These are phyloP conservation scores for Apiotrichum laibachii DNA, from an alignment of 1,284 basidiomycete species.

Conservation along the genomic window DNA sequence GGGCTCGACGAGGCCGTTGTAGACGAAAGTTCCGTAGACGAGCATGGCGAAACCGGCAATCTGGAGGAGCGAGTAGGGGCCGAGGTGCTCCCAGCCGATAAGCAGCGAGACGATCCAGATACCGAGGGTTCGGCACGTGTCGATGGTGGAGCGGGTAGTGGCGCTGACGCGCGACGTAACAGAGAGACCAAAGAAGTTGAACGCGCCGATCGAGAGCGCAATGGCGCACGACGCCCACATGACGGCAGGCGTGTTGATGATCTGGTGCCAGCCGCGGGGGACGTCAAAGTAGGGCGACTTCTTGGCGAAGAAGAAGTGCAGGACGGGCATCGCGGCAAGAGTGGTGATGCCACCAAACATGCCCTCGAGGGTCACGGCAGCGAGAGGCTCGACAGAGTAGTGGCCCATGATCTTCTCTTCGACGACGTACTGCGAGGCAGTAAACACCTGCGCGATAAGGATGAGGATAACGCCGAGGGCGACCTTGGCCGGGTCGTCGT, in stretches of 20 bases:
- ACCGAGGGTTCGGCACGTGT: constrained; percentile 90
- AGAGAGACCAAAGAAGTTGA: constrained; percentile 92
- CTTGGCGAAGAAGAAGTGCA: constrained; percentile 58
- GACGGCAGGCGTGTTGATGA: constrained; percentile 74
- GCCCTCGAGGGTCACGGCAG: constrained; percentile 93
- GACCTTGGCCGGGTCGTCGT: constrained; percentile 49
- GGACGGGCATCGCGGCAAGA: constrained; percentile 45
- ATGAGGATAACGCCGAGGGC: constrained; percentile 75
- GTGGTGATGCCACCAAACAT: constrained; percentile 77
- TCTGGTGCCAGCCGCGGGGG: constrained; percentile 83
- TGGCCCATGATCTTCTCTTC: constrained; percentile 90
- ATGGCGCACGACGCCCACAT: constrained; percentile 74
- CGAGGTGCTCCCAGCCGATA: constrained; percentile 87
- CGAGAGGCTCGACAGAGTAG: constrained; percentile 84
- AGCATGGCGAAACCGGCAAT: constrained; percentile 83
- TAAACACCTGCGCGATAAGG: constrained; percentile 88
- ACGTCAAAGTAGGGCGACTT: constrained; percentile 87
- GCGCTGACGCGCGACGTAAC: constrained; percentile 88
- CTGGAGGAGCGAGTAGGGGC: constrained; percentile 80
- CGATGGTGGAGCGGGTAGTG: constrained; percentile 83
- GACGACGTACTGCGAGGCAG: constrained; percentile 59
- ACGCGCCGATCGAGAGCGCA: constrained; percentile 80
- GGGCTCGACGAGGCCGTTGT: constrained; percentile 70
- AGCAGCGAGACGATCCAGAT: constrained; percentile 73
- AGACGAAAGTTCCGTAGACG: constrained; percentile 62